Conservation (phyloP, 441 rosid genomes). For the Melastoma candidum region DNA sequence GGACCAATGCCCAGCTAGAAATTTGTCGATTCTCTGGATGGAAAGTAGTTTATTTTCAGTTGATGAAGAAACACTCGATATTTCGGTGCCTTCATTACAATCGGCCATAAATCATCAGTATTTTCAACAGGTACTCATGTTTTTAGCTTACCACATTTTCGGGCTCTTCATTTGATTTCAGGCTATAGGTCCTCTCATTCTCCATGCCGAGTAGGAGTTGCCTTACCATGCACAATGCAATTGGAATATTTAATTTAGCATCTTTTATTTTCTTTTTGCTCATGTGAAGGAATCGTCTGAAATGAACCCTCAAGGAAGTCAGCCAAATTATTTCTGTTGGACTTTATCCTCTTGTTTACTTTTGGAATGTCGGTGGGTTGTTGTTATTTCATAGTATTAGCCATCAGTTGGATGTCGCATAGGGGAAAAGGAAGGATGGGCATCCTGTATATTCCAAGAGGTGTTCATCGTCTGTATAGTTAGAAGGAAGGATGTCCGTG, state of each 20-base stretch:
- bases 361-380: conserved; percentile 46
- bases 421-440: conserved; percentile 17
- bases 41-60: conserved; percentile 18
- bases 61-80: conserved; percentile 15
- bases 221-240: too few relatives aligned
- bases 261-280: conserved; percentile 18
- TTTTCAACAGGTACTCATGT: conserved; percentile 31
- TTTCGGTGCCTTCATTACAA: conserved; percentile 15
- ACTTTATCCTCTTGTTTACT: conserved; percentile 23
- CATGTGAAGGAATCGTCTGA: conserved; percentile 33
- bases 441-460: background rate
- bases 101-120: conserved; percentile 16
- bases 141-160: background rate
- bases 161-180: background rate
- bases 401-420: conserved; percentile 25
- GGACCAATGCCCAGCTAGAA: conserved; percentile 42
- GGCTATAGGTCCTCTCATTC: background rate
- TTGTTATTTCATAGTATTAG: conserved; percentile 34
- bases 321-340: conserved; percentile 21
- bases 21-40: conserved; percentile 16
- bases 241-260: too few relatives aligned
- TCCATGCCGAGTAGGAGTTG: background rate
- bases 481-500: background rate
- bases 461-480: background rate
- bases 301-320: conserved; percentile 14